Evolutionary conservation across 352 stramenopile genomes (phyloP), one percentile per base, ranked within the genome.

Genomic region (Globisporangium ultimum): DNA sequence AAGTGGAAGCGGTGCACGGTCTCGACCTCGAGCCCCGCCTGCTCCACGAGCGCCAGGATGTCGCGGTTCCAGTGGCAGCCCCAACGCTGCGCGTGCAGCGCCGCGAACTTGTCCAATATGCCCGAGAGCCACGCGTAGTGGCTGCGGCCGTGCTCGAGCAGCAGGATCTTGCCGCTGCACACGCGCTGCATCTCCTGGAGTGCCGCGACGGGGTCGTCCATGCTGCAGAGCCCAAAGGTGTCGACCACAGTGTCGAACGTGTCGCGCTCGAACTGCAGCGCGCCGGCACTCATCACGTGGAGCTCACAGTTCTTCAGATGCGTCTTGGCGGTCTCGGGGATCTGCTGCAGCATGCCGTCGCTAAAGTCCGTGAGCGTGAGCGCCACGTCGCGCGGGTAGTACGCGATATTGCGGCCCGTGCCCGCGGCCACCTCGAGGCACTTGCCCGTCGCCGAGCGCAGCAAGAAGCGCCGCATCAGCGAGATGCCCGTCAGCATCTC

Each of bases 21-120:
- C 66, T 96, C 87, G 15, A 98, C 55, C 38, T 95, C 66, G 15
- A 98, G 76, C 9, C 88, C 90, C 0, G 92, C 78, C 20, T 87
- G 48, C 17, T 91, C 60, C 18, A 98, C 71, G 40, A 99, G 78
- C 12, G 64, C 67, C 49, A 97, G 71, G 46, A 98, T 97, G 68
- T 99, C 94, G 48, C 94, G 74, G 71, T 99, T 99, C 92, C 93
- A 98, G 49, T 97, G 84, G 63, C 95, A 99, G 21, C 96, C 96
- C 96, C 96, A 99, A 46, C 96, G 91, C 67, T 95, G 83, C 17
- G 91, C 88, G 60, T 98, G 95, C 45, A 88, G 64, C 56, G 89
- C 79, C 0, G 93, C 91, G 68, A 97, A 93, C 68, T 95, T 96
- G 70, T 99, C 95, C 32, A 98, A 78, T 53, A 98, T 80, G 15